A percentile compares a stretch with the other conserved stretches of the same genome.
phyloP scores from a whole-genome alignment of 139 green algal genomes.

The Chlorella ohadii region DNA sequence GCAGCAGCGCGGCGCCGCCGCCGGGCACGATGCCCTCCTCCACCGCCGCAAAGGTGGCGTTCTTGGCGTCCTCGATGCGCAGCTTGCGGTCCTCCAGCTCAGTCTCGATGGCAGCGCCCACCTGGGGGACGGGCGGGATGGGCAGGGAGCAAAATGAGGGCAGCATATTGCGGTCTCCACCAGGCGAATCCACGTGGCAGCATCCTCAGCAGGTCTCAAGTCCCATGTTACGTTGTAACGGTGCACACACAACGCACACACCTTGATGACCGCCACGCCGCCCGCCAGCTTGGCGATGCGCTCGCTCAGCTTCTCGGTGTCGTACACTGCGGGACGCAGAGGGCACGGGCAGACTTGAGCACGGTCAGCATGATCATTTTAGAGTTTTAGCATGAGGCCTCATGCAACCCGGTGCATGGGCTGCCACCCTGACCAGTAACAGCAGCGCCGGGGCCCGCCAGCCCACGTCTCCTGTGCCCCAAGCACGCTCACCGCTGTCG shows the following conservation, averaged over 20 bases:
- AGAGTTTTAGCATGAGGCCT: too few relatives aligned
- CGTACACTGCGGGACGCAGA: slow-evolving; percentile 76
- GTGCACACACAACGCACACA: slow-evolving; percentile 31
- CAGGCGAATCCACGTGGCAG: too few relatives aligned
- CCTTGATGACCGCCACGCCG: slow-evolving; percentile 98
- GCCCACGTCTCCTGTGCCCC: too few relatives aligned
- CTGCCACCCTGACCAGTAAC: too few relatives aligned
- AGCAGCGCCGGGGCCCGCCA: too few relatives aligned
- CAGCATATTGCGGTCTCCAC: too few relatives aligned
- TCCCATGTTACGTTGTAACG: too few relatives aligned
- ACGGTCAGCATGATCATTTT: too few relatives aligned
- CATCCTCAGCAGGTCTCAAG: too few relatives aligned
- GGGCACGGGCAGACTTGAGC: background rate
- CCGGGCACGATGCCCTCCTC: slow-evolving; percentile 94
- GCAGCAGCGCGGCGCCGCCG: slow-evolving; percentile 94
- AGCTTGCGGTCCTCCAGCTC: slow-evolving; percentile 99
- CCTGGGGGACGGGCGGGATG: slow-evolving; percentile 51
- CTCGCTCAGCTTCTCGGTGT: slow-evolving; percentile 99
- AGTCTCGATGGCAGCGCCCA: slow-evolving; percentile 96
- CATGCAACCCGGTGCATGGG: too few relatives aligned
- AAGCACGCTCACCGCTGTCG: slow-evolving; percentile 73
- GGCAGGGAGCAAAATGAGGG: background rate
- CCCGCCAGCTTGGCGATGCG: slow-evolving; percentile 98
- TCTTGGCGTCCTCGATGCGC: slow-evolving; percentile 99
- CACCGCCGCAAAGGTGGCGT: slow-evolving; percentile 98